Evolutionary conservation across 2,329 filamentous ascomycete species (phyloP).

Genomic region (Cladosporium sp.): DNA sequence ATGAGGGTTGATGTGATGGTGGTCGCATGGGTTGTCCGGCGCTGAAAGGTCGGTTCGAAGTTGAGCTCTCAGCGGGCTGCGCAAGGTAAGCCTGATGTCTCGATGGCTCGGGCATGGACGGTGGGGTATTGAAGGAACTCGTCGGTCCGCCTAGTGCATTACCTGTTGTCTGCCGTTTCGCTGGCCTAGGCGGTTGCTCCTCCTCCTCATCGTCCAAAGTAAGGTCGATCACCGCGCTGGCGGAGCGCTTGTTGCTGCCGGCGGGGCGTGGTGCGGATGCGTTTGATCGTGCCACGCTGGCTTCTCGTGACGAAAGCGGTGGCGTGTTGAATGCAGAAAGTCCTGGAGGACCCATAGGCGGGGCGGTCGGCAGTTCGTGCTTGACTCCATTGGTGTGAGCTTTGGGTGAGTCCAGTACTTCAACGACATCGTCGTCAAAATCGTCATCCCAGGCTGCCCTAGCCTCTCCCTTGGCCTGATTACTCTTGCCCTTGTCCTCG

Average conservation of each 20-base stretch:
- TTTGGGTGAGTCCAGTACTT: constrained; percentile 34
- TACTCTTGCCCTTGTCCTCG: constrained; percentile 35
- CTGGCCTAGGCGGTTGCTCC: constrained; percentile 26
- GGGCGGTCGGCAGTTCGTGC: constrained; percentile 15
- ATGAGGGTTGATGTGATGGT: neutral
- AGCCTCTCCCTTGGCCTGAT: constrained; percentile 29
- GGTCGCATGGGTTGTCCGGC: constrained; percentile 7
- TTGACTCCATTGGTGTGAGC: constrained; percentile 25
- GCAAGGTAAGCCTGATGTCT: constrained; percentile 10
- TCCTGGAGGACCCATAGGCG: constrained; percentile 6
- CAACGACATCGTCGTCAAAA: constrained; percentile 41
- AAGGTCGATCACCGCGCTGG: constrained; percentile 42
- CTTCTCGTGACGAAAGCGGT: constrained; percentile 42
- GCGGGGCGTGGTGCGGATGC: constrained; percentile 27
- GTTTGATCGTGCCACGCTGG: constrained; percentile 30
- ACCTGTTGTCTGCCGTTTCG: constrained; percentile 28
- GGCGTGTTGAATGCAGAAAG: constrained; percentile 35
- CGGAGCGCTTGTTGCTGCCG: constrained; percentile 40
- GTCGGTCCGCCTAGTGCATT: constrained; percentile 12
- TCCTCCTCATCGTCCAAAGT: constrained; percentile 47
- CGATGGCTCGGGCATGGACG: constrained; percentile 6
- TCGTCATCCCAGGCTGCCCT: constrained; percentile 34
- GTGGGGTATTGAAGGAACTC: constrained; percentile 13
- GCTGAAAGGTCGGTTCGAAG: constrained; percentile 6
- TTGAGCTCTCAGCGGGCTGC: constrained; percentile 9